A percentile compares a stretch with the other conserved stretches of the same genome.
phyloP scores from a whole-genome alignment of 441 rosid species.

The Aleurites moluccanus region DNA sequence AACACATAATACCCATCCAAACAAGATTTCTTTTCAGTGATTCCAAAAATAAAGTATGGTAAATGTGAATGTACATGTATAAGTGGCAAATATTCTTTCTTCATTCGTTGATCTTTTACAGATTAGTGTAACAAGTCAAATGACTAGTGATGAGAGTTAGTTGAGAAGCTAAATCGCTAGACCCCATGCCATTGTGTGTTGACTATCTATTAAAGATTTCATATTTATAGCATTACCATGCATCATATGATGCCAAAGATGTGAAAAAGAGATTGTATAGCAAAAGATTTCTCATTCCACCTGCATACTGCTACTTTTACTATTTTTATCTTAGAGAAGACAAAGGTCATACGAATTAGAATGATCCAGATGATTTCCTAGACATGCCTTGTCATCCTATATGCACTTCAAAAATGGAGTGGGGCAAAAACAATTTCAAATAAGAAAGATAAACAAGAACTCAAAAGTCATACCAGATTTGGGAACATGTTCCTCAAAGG shows the following conservation, averaged over 20 bases:
- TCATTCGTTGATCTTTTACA: not conserved
- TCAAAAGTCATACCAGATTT: conserved; percentile 59
- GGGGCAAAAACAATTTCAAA: not conserved
- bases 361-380: not conserved
- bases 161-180: not conserved
- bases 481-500: conserved; percentile 97
- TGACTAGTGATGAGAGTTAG: not conserved
- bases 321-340: not conserved
- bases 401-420: not conserved
- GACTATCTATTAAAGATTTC: not conserved
- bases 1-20: too few species aligned
- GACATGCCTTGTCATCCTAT: not conserved
- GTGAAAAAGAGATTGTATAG: not conserved
- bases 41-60: too few species aligned
- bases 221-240: not conserved
- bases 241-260: not conserved
- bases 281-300: not conserved
- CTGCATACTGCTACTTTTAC: not conserved
- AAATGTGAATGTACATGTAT: too few species aligned
- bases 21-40: too few species aligned
- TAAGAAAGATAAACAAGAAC: not conserved
- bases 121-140: not conserved
- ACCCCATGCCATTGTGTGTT: not conserved
- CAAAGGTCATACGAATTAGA: not conserved
- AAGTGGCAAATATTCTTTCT: not conserved